Conservation (phyloP, 176 grass and related monocot genomes). For the Carex myosuroides region DNA sequence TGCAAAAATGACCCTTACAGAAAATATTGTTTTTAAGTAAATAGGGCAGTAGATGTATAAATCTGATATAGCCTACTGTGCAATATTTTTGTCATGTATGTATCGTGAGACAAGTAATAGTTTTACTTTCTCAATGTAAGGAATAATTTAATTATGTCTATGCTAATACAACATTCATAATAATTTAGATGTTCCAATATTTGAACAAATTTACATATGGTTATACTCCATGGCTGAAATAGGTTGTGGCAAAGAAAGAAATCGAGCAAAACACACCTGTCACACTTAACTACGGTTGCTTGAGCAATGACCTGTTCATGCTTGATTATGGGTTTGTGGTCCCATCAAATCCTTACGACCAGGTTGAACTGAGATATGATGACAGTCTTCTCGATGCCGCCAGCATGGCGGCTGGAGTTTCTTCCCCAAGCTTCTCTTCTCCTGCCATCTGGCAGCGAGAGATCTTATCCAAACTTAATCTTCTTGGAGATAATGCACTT, state of each 20-base stretch:
- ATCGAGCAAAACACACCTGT: constrained; percentile 55
- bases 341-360: constrained; percentile 65
- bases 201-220: not conserved
- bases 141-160: not conserved
- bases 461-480: constrained; percentile 63
- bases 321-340: constrained; percentile 98
- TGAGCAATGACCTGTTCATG: constrained; percentile 86
- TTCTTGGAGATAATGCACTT: constrained; percentile 57
- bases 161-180: not conserved
- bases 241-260: constrained; percentile 64
- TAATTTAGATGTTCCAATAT: not conserved
- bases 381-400: constrained; percentile 79
- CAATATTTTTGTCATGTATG: not conserved
- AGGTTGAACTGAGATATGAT: constrained; percentile 84
- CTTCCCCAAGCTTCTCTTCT: constrained; percentile 65
- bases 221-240: not conserved
- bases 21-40: not conserved
- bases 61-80: not conserved
- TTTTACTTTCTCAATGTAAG: not conserved
- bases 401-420: constrained; percentile 81
- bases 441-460: constrained; percentile 67
- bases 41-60: not conserved
- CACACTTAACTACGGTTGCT: constrained; percentile 82
- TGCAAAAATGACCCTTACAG: not conserved
- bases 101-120: not conserved